These are phyloP conservation scores for Delonix regia DNA, from an alignment of 306 rosid genomes.

Conservation along the genomic window DNA sequence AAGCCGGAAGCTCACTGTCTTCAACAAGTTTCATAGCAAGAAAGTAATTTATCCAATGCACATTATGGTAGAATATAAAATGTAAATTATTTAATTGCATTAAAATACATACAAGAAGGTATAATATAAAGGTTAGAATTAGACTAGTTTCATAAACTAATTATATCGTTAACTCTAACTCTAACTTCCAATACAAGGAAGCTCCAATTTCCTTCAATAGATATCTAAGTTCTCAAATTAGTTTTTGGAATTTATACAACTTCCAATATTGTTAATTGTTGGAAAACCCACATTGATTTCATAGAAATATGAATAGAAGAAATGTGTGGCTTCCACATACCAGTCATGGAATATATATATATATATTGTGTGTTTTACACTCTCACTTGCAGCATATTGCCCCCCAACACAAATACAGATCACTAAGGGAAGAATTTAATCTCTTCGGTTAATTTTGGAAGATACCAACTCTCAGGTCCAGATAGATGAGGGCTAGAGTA, in stretches of 20 bases:
- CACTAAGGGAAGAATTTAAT: neutral
- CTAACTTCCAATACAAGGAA: conserved; percentile 16
- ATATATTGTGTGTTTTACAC: too few species aligned
- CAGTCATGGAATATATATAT: neutral
- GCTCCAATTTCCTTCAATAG: conserved; percentile 7
- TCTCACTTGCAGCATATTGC: too few species aligned
- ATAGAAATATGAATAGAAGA: conserved; percentile 1
- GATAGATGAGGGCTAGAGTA: neutral
- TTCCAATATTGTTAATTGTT: neutral
- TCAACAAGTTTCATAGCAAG: neutral
- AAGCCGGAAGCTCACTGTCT: neutral
- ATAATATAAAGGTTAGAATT: neutral
- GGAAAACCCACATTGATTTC: neutral
- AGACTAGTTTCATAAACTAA: neutral
- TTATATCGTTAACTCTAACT: neutral
- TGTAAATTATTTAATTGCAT: conserved; percentile 10
- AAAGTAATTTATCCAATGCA: neutral
- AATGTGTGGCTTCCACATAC: conserved; percentile 13
- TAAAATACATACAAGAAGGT: conserved; percentile 5
- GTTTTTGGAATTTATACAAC: neutral
- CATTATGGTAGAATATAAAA: neutral
- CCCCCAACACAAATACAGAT: too few species aligned
- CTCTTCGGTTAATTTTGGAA: neutral
- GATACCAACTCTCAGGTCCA: neutral
- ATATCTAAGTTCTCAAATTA: conserved; percentile 17